phyloP scores from a whole-genome alignment of 352 stramenopile species.

The Globisporangium parvum region DNA sequence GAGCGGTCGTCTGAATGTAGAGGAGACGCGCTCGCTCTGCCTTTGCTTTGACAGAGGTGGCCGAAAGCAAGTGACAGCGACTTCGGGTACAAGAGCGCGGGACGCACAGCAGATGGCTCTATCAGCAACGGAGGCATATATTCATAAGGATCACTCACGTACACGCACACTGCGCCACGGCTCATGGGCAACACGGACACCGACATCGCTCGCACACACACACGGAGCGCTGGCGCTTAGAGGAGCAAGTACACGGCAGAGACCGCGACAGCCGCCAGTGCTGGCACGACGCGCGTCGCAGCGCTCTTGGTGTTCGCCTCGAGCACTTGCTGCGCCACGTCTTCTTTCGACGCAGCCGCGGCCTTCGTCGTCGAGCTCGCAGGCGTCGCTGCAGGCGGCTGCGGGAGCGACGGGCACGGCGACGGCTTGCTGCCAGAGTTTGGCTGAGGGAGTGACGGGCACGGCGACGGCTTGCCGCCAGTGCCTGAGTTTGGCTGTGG shows the following conservation, averaged over 20 bases:
- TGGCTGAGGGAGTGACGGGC: slow-evolving; percentile 19
- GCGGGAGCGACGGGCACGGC: slow-evolving; percentile 22
- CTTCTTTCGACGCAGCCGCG: slow-evolving; percentile 5
- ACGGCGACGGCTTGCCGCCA: slow-evolving; percentile 10
- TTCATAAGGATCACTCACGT: too few relatives aligned
- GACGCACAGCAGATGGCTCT: background rate
- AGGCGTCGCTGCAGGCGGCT: slow-evolving; percentile 14
- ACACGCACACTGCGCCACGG: too few relatives aligned
- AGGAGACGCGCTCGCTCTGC: too few relatives aligned
- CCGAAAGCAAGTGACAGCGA: too few relatives aligned
- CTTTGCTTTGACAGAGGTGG: too few relatives aligned
- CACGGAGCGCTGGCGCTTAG: slow-evolving; percentile 13
- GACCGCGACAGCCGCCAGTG: slow-evolving; percentile 23
- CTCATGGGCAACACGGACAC: background rate
- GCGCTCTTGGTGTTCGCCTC: slow-evolving; percentile 37
- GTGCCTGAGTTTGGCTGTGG: slow-evolving; percentile 1
- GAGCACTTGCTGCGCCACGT: slow-evolving; percentile 15
- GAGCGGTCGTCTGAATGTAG: too few relatives aligned
- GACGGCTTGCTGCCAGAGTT: slow-evolving; percentile 10
- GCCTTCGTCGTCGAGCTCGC: slow-evolving; percentile 13
- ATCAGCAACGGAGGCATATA: background rate
- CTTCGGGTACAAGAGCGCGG: background rate
- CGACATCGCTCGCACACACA: background rate
- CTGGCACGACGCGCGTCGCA: slow-evolving; percentile 18
- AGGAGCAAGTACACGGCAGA: slow-evolving; percentile 41